A percentile compares a stretch with the other conserved stretches of the same genome.
Conservation (phyloP, 192 early-diverging fungal species). For the Spizellomyces punctatus region DNA sequence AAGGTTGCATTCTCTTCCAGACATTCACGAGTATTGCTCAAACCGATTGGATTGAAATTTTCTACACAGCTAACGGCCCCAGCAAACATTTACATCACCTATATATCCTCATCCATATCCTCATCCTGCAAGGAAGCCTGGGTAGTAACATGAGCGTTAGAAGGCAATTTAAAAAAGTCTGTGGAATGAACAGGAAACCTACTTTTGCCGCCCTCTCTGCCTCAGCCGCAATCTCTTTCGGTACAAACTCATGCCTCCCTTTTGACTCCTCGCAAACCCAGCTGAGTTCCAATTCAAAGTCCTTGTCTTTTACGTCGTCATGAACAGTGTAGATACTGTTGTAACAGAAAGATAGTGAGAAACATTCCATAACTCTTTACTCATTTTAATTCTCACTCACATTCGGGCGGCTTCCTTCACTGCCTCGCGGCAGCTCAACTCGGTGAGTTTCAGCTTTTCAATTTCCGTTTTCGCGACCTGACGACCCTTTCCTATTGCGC, state of each 20-base stretch:
- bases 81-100: neutral
- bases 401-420: conserved; percentile 94
- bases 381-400: conserved; percentile 46
- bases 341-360: neutral
- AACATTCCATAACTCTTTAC: neutral
- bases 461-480: conserved; percentile 98
- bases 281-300: conserved; percentile 97
- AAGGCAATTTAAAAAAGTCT: neutral
- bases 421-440: conserved; percentile 80
- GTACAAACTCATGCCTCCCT: conserved; percentile 80
- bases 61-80: neutral
- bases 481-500: conserved; percentile 94
- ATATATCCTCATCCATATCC: conserved; percentile 58
- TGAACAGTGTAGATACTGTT: conserved; percentile 89
- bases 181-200: neutral
- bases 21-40: neutral
- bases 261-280: conserved; percentile 90
- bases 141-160: neutral
- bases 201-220: conserved; percentile 81
- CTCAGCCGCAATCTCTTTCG: conserved; percentile 82
- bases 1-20: neutral
- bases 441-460: conserved; percentile 89
- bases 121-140: conserved; percentile 47
- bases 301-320: conserved; percentile 98
- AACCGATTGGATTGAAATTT: neutral